A percentile compares a stretch with the other conserved stretches of the same genome.
Conservation (phyloP, 352 stramenopile species). For the Phytopythium helicoides region DNA sequence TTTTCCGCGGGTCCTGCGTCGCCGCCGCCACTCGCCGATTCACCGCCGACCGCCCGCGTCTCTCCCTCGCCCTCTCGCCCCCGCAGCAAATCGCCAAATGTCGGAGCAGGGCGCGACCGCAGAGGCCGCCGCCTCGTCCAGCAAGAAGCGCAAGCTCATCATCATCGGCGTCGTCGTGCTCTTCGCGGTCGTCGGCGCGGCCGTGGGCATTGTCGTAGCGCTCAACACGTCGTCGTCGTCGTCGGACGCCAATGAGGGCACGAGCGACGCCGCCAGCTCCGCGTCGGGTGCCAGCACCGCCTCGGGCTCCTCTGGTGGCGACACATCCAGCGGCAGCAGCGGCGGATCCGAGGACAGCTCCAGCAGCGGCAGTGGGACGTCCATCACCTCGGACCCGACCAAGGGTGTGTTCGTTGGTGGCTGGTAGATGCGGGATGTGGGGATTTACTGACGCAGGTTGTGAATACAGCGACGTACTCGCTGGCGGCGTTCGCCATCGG, state of each 20-base stretch:
- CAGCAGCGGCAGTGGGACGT: slow-evolving; percentile 11
- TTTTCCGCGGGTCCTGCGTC: not conserved
- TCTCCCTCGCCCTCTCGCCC: no score
- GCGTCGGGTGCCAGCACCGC: slow-evolving; percentile 9
- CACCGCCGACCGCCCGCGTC: not conserved
- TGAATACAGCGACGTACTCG: slow-evolving; percentile 25
- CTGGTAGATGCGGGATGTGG: no score
- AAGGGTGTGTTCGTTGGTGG: no score
- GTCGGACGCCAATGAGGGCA: slow-evolving; percentile 17
- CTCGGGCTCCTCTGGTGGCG: no score
- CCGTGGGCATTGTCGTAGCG: slow-evolving; percentile 42
- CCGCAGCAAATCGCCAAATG: no score
- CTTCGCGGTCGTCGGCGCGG: slow-evolving; percentile 38
- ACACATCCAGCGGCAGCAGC: slow-evolving; percentile 16
- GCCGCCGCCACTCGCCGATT: slow-evolving; percentile 2
- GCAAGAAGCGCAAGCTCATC: slow-evolving; percentile 36
- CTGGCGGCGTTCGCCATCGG: slow-evolving; percentile 53
- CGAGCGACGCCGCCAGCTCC: slow-evolving; percentile 12
- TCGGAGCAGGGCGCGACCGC: not conserved
- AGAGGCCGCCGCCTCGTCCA: slow-evolving; percentile 3
- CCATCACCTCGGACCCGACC: slow-evolving; percentile 33
- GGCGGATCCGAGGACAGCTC: no score
- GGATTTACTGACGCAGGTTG: no score
- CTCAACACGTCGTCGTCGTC: slow-evolving; percentile 29
- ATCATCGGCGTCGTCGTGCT: slow-evolving; percentile 37